phyloP scores from a whole-genome alignment of 2,329 filamentous ascomycete species.

The Apiospora marii region DNA sequence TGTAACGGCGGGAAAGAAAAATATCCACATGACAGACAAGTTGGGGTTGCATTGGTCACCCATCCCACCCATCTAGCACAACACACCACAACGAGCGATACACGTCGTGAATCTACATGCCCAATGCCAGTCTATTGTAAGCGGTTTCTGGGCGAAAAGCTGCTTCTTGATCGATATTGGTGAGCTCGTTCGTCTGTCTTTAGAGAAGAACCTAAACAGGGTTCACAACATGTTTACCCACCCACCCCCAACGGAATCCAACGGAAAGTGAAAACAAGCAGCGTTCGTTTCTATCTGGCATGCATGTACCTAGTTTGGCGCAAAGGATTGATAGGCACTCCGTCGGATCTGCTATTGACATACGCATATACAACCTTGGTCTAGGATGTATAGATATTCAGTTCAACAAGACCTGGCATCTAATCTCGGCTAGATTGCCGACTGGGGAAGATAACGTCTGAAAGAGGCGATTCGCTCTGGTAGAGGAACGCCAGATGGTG shows the following conservation, averaged over 20 bases:
- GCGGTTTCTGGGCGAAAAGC: neutral
- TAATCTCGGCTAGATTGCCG: constrained; percentile 23
- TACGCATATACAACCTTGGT: neutral
- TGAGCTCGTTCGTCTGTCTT: neutral
- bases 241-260: neutral
- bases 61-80: constrained; percentile 6
- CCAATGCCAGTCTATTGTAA: neutral
- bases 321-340: neutral
- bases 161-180: neutral
- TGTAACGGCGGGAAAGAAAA: constrained; percentile 8
- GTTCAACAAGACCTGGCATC: neutral
- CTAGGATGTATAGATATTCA: neutral
- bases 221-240: neutral
- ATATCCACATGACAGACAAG: constrained; percentile 12
- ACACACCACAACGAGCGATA: constrained; percentile 15
- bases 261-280: neutral
- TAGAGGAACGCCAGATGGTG: neutral
- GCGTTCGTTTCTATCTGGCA: neutral
- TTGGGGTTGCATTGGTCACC: constrained; percentile 18
- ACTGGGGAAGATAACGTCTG: neutral
- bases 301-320: neutral
- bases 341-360: neutral
- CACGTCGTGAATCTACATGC: constrained; percentile 4
- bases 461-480: neutral
- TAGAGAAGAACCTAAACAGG: neutral